phyloP scores from a whole-genome alignment of 306 rosid genomes.

The Fragaria iinumae region DNA sequence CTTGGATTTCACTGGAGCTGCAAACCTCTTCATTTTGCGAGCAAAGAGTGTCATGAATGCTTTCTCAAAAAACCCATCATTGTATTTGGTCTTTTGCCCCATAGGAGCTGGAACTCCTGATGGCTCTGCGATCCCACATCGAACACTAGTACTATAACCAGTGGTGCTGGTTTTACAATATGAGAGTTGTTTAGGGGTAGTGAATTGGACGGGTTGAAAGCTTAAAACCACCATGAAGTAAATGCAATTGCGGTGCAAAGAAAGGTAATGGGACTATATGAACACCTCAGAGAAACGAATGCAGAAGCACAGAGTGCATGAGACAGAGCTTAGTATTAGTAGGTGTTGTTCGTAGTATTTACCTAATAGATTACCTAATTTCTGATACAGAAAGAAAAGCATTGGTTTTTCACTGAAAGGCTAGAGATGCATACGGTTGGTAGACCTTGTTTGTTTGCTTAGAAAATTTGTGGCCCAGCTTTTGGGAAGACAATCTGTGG shows the following conservation, averaged over 20 bases:
- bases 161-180: conserved; percentile 1
- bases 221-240: conserved; percentile 42
- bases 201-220: conserved; percentile 32
- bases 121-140: conserved; percentile 77
- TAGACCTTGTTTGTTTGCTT: conserved; percentile 10
- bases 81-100: conserved; percentile 74
- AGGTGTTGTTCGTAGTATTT: neutral
- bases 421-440: conserved; percentile 16
- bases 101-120: conserved; percentile 83
- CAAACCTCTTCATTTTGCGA: conserved; percentile 70
- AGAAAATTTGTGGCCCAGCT: conserved; percentile 24
- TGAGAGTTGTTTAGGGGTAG: conserved; percentile 10
- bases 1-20: conserved; percentile 11
- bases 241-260: neutral
- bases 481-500: neutral
- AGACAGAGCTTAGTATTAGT: neutral
- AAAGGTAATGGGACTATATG: neutral
- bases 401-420: neutral
- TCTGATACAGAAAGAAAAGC: neutral
- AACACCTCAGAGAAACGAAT: neutral
- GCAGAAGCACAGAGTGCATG: neutral
- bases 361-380: neutral
- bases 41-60: conserved; percentile 79
- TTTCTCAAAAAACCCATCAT: conserved; percentile 69
- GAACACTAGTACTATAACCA: neutral